Evolutionary conservation across 2,329 filamentous ascomycete species (phyloP), one percentile per base, ranked within the genome.

Genomic region (Pseudocercospora fuligena): DNA sequence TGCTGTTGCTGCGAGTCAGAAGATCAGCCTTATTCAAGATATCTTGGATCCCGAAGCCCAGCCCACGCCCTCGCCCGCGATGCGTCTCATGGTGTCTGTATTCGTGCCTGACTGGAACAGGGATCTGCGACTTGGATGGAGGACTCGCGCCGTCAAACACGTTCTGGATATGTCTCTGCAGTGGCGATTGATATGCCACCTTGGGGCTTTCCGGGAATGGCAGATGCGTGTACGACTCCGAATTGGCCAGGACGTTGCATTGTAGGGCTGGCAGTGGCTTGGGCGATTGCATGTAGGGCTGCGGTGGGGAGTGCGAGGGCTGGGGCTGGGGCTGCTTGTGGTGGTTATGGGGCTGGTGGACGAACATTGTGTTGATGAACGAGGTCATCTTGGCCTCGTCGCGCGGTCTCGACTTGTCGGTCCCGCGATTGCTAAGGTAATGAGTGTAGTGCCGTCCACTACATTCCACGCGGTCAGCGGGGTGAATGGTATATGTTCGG

Each of bases 281-380:
- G 25, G 76, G 77, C 27, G 69, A 65, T 63, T 72, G 66, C 69
- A 77, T 72, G 73, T 74, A 75, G 74, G 78, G 70, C 71, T 78
- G 75, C 66, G 73, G 72, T 62, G 75, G 73, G 67, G 79, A 79
- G 67, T 75, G 71, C 12, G 47, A 56, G 51, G 23, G 51, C 51
- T 56, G 51, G 67, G 75, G 70, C 21, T 14, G 23, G 51, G 23
- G 51, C 51, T 56, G 51, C 23, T n/a, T 40, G 60, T 54, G 61
- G 60, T 36, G 40, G 53, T 7, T 60, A 51, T 43, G 61, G 51
- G 60, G 63, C n/a, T 62, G 51, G 43, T 36, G 75, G 70, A 91
- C 89, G 82, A 84, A 92, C 90, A 92, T 91, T 79, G 91, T 93
- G 73, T 90, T 92, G 77, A 93, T 90, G 82, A 93, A 92, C 72